Evolutionary conservation across 164 flowering plant species (phyloP), one percentile per base, ranked within the genome.

Genomic region (Nelumbo lutea): DNA sequence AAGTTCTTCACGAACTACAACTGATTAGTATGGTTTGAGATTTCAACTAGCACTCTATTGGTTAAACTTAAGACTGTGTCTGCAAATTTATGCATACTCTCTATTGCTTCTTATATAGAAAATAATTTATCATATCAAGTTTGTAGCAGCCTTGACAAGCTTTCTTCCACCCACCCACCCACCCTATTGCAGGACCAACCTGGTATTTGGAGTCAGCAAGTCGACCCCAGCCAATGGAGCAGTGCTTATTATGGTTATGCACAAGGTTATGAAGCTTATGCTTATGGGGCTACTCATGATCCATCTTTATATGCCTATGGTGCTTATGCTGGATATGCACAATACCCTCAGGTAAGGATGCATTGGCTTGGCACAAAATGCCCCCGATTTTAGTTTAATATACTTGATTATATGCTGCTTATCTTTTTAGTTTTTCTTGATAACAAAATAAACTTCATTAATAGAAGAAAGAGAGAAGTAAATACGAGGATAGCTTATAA

Each of bases 201-300:
- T 78, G 86, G 86, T 72, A 58, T 78, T 67, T 90, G 93, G 96
- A 84, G 81, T 64, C 86, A 82, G 74, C 89, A 88, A 70, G 82
- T 78, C 44, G 97, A 91, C 83, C 91, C 92, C 3, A 89, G 65
- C 76, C 98, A 91, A 72, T 91, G 89, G 92, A 68, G 71, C 65
- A 69, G 79, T 73, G 86, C 94, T 41, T 95, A 92, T 79, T 95
- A 95, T 83, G 97, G 90, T 74, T 92, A 92, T 79, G 97, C 92
- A 68, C 96, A 91, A 78, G 96, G 97, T 43, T 91, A 91, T 78
- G 97, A 95, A 79, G 85, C 94, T 42, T 95, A 90, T 84, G 88
- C 84, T 53, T 95, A 91, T 82, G 91, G 90, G 46, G 84, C 91
- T 68, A 62, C 86, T 70, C 91, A 85, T 2, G 97, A 94, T 79